phyloP scores from a whole-genome alignment of 495 filamentous ascomycete species.

The Geoglossum glabrum region DNA sequence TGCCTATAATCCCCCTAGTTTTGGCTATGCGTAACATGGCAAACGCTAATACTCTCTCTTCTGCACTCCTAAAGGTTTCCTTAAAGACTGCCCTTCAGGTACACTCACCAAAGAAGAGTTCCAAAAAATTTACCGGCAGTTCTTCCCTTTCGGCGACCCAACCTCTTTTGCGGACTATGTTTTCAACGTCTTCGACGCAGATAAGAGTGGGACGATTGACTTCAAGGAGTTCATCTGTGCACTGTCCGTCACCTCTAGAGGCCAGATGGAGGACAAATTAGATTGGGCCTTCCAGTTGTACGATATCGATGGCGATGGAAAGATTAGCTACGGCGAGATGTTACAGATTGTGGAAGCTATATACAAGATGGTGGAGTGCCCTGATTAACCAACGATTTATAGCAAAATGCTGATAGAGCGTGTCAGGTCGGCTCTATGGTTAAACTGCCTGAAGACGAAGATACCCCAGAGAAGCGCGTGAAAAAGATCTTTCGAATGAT shows the following conservation, averaged over 20 bases:
- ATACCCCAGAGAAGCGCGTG: slow-evolving; percentile 96
- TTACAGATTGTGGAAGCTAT: slow-evolving; percentile 95
- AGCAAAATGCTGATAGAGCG: neutral
- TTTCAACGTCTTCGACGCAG: slow-evolving; percentile 95
- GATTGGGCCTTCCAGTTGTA: slow-evolving; percentile 99
- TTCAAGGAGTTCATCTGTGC: slow-evolving; percentile 99
- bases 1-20: neutral
- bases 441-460: slow-evolving; percentile 93
- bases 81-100: slow-evolving; percentile 93
- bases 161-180: slow-evolving; percentile 96
- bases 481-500: slow-evolving; percentile 99
- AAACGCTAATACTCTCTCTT: slow-evolving; percentile 1
- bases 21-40: neutral
- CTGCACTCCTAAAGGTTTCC: slow-evolving; percentile 44
- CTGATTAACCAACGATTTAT: neutral
- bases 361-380: slow-evolving; percentile 83
- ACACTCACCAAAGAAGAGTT: slow-evolving; percentile 96
- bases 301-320: slow-evolving; percentile 95
- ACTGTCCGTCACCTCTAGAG: slow-evolving; percentile 84
- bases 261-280: slow-evolving; percentile 97
- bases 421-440: slow-evolving; percentile 91
- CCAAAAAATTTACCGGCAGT: slow-evolving; percentile 98
- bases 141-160: slow-evolving; percentile 96
- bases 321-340: slow-evolving; percentile 99
- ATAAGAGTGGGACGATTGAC: slow-evolving; percentile 93